Conservation (phyloP, 2,329 filamentous ascomycete genomes). For the Apiospora sp. region DNA sequence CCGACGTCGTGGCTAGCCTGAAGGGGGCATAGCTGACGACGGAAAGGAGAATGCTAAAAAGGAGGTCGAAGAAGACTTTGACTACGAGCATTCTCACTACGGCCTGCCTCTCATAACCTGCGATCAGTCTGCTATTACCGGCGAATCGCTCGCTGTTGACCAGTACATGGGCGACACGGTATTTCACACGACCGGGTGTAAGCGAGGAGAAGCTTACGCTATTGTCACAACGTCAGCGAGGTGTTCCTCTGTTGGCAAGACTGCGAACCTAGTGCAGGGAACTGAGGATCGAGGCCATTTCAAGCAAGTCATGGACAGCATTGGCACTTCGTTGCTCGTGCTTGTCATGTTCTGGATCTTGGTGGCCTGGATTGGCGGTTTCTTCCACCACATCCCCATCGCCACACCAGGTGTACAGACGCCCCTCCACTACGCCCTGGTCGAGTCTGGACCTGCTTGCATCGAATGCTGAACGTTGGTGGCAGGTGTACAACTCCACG, state of each 20-base stretch:
- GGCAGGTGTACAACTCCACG: conserved; percentile 76
- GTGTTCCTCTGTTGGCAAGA: conserved; percentile 80
- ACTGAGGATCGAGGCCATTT: conserved; percentile 80
- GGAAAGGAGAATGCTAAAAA: conserved; percentile 64
- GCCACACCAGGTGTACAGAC: conserved; percentile 65
- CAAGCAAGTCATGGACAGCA: conserved; percentile 86
- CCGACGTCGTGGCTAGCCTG: conserved; percentile 76
- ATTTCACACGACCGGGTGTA: conserved; percentile 84
- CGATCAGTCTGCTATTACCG: conserved; percentile 83
- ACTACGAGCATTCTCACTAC: conserved; percentile 51
- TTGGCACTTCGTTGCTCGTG: conserved; percentile 76
- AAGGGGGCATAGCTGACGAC: conserved; percentile 60
- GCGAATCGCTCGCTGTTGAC: conserved; percentile 80
- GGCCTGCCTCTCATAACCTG: conserved; percentile 74
- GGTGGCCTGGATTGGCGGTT: conserved; percentile 78
- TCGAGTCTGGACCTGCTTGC: conserved; percentile 52
- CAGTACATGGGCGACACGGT: conserved; percentile 80
- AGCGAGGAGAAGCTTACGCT: conserved; percentile 79
- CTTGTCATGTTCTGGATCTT: conserved; percentile 82
- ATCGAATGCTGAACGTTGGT: not conserved
- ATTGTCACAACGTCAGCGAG: conserved; percentile 72
- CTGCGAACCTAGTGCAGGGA: conserved; percentile 76
- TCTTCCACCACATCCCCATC: conserved; percentile 75
- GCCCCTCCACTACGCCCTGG: conserved; percentile 72
- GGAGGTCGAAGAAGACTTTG: conserved; percentile 57